These are phyloP conservation scores for Pistacia integerrima DNA, from an alignment of 345 rosid species.

Conservation along the genomic window DNA sequence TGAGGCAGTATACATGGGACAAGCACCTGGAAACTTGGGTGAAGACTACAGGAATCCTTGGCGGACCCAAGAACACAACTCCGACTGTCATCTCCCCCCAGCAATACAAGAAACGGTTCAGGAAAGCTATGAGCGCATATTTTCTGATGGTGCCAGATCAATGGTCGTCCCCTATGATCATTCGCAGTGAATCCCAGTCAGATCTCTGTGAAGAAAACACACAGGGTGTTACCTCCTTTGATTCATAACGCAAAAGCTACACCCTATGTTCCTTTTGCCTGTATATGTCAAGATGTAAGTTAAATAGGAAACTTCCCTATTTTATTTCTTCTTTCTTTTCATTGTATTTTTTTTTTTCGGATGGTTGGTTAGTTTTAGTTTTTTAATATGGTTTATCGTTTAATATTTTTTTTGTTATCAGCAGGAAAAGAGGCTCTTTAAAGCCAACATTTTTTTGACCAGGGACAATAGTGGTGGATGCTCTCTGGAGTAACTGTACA, in stretches of 20 bases:
- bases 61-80: constrained; percentile 65
- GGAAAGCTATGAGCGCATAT: constrained; percentile 93
- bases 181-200: constrained; percentile 47
- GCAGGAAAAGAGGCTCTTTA: constrained; percentile 11
- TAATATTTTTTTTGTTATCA: constrained; percentile 4
- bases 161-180: constrained; percentile 62
- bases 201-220: constrained; percentile 46
- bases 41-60: constrained; percentile 77
- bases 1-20: constrained; percentile 99
- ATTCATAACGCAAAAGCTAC: constrained; percentile 20
- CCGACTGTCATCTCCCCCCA: constrained; percentile 94
- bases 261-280: constrained; percentile 7
- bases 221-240: constrained; percentile 26
- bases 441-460: not conserved
- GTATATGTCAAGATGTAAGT: constrained; percentile 26
- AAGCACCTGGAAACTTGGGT: constrained; percentile 98
- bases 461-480: not conserved
- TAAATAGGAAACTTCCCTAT: not conserved
- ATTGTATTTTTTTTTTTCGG: not conserved
- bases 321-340: not conserved
- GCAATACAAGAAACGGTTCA: constrained; percentile 86
- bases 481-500: constrained; percentile 14
- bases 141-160: constrained; percentile 97
- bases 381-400: constrained; percentile 3
- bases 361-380: not conserved